Evolutionary conservation across 1,284 basidiomycete species (phyloP).

Genomic region (Sanghuangporus sanghuang): DNA sequence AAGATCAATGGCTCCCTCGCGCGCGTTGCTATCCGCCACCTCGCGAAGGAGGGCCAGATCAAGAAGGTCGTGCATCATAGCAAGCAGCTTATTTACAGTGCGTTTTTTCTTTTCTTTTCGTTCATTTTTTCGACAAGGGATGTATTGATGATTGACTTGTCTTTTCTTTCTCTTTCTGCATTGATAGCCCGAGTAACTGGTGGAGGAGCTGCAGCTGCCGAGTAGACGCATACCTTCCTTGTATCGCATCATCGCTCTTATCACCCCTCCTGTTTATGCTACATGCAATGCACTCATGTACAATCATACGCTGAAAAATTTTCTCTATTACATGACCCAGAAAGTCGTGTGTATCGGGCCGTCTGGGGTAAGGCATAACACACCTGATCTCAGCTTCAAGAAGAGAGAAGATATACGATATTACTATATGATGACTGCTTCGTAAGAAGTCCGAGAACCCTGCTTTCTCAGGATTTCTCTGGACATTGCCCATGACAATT

Average conservation of each 20-base stretch:
- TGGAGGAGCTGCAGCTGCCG: slow-evolving; percentile 2
- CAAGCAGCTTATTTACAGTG: slow-evolving; percentile 91
- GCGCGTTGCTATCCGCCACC: slow-evolving; percentile 87
- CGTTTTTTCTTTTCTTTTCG: slow-evolving; percentile 30
- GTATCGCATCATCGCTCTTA: neutral
- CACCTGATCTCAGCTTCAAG: too few relatives aligned
- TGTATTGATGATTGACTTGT: neutral
- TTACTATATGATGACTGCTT: too few relatives aligned
- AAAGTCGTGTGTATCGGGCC: too few relatives aligned
- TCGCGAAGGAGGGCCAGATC: slow-evolving; percentile 95
- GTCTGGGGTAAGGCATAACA: too few relatives aligned
- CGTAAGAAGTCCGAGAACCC: too few relatives aligned
- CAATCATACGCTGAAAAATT: slow-evolving; percentile 3
- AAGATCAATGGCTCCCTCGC: slow-evolving; percentile 96
- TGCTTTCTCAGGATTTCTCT: too few relatives aligned
- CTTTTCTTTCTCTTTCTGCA: neutral
- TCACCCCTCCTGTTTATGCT: neutral
- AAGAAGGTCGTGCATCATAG: slow-evolving; percentile 97
- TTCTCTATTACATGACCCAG: neutral
- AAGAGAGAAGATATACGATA: too few relatives aligned
- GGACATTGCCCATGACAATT: too few relatives aligned
- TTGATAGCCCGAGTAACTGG: slow-evolving; percentile 5
- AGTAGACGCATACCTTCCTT: neutral
- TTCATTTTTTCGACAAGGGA: neutral
- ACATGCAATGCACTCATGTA: slow-evolving; percentile 13